Conservation (phyloP, 192 early-diverging fungal genomes). For the Coemansia asiatica region DNA sequence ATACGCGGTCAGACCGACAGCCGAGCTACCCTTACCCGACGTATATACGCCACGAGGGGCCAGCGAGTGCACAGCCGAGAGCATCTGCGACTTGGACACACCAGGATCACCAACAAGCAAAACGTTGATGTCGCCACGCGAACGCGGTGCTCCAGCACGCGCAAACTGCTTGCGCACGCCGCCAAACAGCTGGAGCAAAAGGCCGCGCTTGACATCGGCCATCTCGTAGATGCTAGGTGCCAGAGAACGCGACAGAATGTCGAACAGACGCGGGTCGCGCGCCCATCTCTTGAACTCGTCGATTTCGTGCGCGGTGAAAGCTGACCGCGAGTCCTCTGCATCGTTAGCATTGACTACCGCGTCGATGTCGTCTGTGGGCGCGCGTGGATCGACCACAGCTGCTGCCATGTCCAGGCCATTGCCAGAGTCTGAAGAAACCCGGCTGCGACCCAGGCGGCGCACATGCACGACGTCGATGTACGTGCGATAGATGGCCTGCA, state of each 20-base stretch:
- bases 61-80: slow-evolving; percentile 89
- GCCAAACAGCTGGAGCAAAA: slow-evolving; percentile 93
- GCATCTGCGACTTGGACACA: slow-evolving; percentile 91
- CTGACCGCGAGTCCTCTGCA: slow-evolving; percentile 40
- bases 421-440: slow-evolving; percentile 57
- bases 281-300: slow-evolving; percentile 66
- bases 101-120: slow-evolving; percentile 96
- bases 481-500: slow-evolving; percentile 91
- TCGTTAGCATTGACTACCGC: slow-evolving; percentile 5
- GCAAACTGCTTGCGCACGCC: slow-evolving; percentile 83
- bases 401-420: slow-evolving; percentile 58
- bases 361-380: slow-evolving; percentile 21
- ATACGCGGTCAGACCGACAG: slow-evolving; percentile 94
- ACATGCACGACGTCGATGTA: slow-evolving; percentile 96
- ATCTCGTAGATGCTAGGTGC: slow-evolving; percentile 94
- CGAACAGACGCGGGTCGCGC: slow-evolving; percentile 71
- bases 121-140: slow-evolving; percentile 91
- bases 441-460: slow-evolving; percentile 73
- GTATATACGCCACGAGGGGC: slow-evolving; percentile 95
- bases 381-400: slow-evolving; percentile 50
- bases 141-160: slow-evolving; percentile 65
- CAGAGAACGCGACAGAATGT: slow-evolving; percentile 78
- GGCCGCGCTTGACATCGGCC: slow-evolving; percentile 97
- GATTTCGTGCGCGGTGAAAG: slow-evolving; percentile 56
- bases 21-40: slow-evolving; percentile 94